Evolutionary conservation across 2,329 filamentous ascomycete genomes (phyloP), one percentile per base, ranked within the genome.

Genomic region (Dothideomycetes sp.): DNA sequence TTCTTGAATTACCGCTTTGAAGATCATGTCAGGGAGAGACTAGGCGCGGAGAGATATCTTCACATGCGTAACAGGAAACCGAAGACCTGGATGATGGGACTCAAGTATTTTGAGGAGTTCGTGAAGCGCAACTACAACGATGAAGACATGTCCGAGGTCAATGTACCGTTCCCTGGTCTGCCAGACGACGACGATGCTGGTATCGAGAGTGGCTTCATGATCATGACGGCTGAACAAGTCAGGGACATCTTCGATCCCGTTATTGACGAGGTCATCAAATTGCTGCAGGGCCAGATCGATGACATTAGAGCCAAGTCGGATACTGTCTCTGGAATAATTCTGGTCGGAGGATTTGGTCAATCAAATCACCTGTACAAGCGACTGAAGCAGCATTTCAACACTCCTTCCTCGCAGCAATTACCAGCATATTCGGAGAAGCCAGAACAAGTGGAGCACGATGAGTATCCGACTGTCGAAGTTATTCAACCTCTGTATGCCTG

Each of bases 71-170:
- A 74, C 40, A 84, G 84, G 62, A 86, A 86, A 60, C 74, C 74
- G 2, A 87, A 84, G 61, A 84, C 81, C 1, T 88, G 83, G 82
- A 83, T 66, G 45, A 71, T 70, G 66, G 84, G 80, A 2, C 65
- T 88, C 36, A 75, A 77, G 41, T 88, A 86, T 55, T 89, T 86
- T 59, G 84, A 89, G 53, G 84, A 89, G 55, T 87, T 86, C 55
- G 82, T 89, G 12, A 89, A 89, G 62, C 73, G 84, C 12, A 88
- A 86, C 53, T 89, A 88, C 56, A 82, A 84, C 85, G 33, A 82
- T 86, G 53, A 76, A 83, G 47, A 71, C 78, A 35, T 51, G 51
- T 37, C 49, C 41, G 24, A 84, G 87, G 57, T 75, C 86, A 87
- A 86, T 44, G 74, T 89, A 4, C 84, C 83, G 0, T 84, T 88